phyloP scores from a whole-genome alignment of 169 alveolate genomes.

The Plasmodium gaboni region DNA sequence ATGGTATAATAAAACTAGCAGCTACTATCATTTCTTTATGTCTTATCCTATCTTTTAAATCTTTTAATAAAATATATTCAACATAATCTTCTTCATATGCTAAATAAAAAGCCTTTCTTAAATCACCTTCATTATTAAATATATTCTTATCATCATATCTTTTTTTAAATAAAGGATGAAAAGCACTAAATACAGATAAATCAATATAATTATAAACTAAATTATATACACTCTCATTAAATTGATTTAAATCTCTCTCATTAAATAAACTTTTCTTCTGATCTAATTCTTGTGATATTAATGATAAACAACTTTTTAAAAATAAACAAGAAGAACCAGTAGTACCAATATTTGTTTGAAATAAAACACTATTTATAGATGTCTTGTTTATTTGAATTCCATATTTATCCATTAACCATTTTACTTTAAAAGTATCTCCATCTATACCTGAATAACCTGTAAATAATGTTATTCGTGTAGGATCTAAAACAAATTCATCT shows the following conservation, averaged over 20 bases:
- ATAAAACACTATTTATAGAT: slow-evolving; percentile 77
- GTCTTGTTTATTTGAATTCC: slow-evolving; percentile 81
- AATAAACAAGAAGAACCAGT: slow-evolving; percentile 80
- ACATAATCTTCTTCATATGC: slow-evolving; percentile 80
- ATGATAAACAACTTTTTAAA: slow-evolving; percentile 75
- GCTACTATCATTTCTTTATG: slow-evolving; percentile 60
- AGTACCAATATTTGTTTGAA: slow-evolving; percentile 82
- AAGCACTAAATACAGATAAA: slow-evolving; percentile 68
- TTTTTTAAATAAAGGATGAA: slow-evolving; percentile 67
- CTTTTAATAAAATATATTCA: slow-evolving; percentile 46
- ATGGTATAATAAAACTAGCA: slow-evolving; percentile 81
- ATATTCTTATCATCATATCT: slow-evolving; percentile 12
- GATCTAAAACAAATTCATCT: slow-evolving; percentile 82
- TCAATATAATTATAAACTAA: slow-evolving; percentile 64
- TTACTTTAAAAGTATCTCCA: slow-evolving; percentile 82
- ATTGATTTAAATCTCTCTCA: slow-evolving; percentile 75
- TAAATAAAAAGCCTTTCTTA: slow-evolving; percentile 77
- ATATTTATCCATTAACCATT: slow-evolving; percentile 82
- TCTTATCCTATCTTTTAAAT: slow-evolving; percentile 48
- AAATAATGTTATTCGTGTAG: slow-evolving; percentile 79
- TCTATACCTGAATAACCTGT: slow-evolving; percentile 80
- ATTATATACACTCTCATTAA: slow-evolving; percentile 74
- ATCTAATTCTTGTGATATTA: slow-evolving; percentile 70
- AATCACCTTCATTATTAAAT: slow-evolving; percentile 78
- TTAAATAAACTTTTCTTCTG: slow-evolving; percentile 58